Conservation (phyloP, 352 stramenopile species). For the Phytopythium montanum region DNA sequence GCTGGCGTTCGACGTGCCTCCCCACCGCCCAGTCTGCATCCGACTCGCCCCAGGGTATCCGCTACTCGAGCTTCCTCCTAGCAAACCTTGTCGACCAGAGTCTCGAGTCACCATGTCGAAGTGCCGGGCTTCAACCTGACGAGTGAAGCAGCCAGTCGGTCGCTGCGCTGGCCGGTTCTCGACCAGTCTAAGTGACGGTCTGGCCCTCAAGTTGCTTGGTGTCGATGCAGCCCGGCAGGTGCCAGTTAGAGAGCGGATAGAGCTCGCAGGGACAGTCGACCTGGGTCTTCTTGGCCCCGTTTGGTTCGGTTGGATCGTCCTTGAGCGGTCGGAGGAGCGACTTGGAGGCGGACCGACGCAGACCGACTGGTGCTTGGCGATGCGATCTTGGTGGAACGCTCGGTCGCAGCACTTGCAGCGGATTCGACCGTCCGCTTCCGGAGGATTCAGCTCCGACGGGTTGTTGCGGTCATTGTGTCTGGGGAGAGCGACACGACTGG, state of each 20-base stretch:
- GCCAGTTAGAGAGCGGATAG: not conserved
- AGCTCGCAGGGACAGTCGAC: not conserved
- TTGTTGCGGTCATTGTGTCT: not conserved
- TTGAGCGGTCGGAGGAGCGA: not conserved
- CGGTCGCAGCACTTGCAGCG: constrained; percentile 54
- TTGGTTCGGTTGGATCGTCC: not conserved
- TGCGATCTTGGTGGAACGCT: constrained; percentile 53
- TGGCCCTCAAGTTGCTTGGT: not conserved
- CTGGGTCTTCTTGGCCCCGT: not conserved
- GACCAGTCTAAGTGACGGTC: not conserved
- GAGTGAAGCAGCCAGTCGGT: not conserved
- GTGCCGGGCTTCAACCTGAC: not conserved
- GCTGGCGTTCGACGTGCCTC: constrained; percentile 35
- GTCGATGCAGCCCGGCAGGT: not conserved
- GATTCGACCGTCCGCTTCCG: constrained; percentile 46
- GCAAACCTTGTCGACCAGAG: constrained; percentile 1
- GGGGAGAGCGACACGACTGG: no score
- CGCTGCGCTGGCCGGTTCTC: not conserved
- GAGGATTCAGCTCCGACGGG: constrained; percentile 28
- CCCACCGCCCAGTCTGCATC: constrained; percentile 20
- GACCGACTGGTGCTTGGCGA: constrained; percentile 69
- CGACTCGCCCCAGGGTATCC: constrained; percentile 12
- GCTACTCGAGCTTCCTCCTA: not conserved
- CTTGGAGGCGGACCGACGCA: constrained; percentile 18
- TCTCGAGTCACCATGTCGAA: constrained; percentile 6